phyloP scores from a whole-genome alignment of 371 early-diverging fungal species.

The Haplosporangium sp. region DNA sequence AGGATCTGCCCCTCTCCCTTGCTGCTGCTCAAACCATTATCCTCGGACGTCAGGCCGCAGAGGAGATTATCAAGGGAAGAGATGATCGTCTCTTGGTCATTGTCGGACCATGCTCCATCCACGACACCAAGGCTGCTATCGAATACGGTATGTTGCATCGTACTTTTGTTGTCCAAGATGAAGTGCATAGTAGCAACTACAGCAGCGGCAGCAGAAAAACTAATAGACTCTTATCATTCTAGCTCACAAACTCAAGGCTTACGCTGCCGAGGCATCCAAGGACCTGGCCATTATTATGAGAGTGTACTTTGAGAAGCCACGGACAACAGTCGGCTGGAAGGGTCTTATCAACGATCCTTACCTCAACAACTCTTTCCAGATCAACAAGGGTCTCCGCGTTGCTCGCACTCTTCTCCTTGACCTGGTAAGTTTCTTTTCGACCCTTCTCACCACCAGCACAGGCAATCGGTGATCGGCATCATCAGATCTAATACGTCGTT shows the following conservation, averaged over 20 bases:
- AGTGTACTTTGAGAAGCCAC: slow-evolving; percentile 95
- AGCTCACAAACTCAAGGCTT: slow-evolving; percentile 69
- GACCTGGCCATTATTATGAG: slow-evolving; percentile 91
- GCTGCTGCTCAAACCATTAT: slow-evolving; percentile 61
- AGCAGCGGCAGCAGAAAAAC: too few species aligned
- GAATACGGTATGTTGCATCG: slow-evolving; percentile 75
- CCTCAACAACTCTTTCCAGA: slow-evolving; percentile 85
- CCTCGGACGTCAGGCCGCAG: slow-evolving; percentile 72
- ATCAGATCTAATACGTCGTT: too few species aligned
- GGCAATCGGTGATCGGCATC: too few species aligned
- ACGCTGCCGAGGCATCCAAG: slow-evolving; percentile 62
- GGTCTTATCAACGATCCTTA: slow-evolving; percentile 93
- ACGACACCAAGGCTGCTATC: slow-evolving; percentile 86
- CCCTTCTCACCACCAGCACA: too few species aligned
- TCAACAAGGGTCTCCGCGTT: slow-evolving; percentile 91
- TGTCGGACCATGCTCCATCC: slow-evolving; percentile 96
- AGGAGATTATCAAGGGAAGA: slow-evolving; percentile 78
- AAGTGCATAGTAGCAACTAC: not conserved
- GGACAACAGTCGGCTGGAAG: slow-evolving; percentile 96
- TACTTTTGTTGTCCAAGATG: not conserved
- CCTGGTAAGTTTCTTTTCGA: slow-evolving; percentile 53
- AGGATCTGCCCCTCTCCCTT: slow-evolving; percentile 80
- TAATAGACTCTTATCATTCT: slow-evolving; percentile 1
- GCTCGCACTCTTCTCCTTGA: slow-evolving; percentile 83
- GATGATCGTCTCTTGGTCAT: slow-evolving; percentile 90